phyloP scores from a whole-genome alignment of 2,329 filamentous ascomycete species.

The Anisogramma anomala region DNA sequence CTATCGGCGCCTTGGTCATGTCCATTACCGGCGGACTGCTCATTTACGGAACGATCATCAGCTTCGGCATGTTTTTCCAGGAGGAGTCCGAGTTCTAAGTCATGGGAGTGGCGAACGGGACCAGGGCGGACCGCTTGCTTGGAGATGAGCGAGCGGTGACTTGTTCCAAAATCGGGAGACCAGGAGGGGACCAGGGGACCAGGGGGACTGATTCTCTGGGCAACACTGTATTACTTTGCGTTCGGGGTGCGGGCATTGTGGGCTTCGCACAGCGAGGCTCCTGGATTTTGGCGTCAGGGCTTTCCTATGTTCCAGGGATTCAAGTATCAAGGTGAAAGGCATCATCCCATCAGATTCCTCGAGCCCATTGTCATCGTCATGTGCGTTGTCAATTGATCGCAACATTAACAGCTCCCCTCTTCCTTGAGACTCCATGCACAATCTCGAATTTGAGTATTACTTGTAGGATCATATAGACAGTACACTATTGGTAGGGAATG shows the following conservation, averaged over 20 bases:
- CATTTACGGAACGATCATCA: slow-evolving; percentile 97
- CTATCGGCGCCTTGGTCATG: slow-evolving; percentile 83
- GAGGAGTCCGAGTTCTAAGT: slow-evolving; percentile 87
- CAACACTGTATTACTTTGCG: slow-evolving; percentile 6
- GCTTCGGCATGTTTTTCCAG: slow-evolving; percentile 96
- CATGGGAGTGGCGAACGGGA: not conserved
- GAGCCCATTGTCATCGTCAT: not conserved
- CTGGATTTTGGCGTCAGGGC: slow-evolving; percentile 2
- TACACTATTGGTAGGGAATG: too few relatives aligned
- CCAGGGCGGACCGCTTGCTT: too few relatives aligned
- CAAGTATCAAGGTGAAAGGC: slow-evolving; percentile 7
- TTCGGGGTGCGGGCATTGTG: not conserved
- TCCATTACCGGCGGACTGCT: slow-evolving; percentile 81
- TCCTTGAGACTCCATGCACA: too few relatives aligned
- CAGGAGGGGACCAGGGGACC: too few relatives aligned
- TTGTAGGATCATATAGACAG: too few relatives aligned
- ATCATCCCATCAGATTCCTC: slow-evolving; percentile 1
- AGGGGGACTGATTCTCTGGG: too few relatives aligned
- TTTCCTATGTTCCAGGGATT: slow-evolving; percentile 1
- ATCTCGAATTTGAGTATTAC: too few relatives aligned
- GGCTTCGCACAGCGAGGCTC: slow-evolving; percentile 3
- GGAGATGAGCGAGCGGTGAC: not conserved
- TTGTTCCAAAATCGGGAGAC: not conserved
- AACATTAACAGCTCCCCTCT: too few relatives aligned
- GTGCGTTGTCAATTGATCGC: not conserved